Evolutionary conservation across 2,329 filamentous ascomycete genomes (phyloP).

Genomic region (Calonectria honghensis): DNA sequence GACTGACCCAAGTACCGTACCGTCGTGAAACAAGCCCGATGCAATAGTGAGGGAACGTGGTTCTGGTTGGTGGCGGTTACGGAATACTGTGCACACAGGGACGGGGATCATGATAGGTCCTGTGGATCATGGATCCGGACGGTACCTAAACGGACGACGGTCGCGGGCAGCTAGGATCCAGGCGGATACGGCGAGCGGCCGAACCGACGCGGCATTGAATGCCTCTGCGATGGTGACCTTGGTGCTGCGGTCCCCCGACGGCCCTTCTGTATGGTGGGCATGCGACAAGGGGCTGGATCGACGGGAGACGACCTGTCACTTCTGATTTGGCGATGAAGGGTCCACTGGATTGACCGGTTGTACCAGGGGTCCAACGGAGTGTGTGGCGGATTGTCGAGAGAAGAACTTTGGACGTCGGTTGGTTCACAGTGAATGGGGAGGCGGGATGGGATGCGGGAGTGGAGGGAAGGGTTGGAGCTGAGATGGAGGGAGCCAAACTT

Average conservation of each 20-base stretch:
- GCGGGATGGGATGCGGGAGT: slow-evolving; percentile 18
- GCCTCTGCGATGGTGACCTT: slow-evolving; percentile 33
- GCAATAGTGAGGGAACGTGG: slow-evolving; percentile 24
- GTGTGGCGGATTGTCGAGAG: slow-evolving; percentile 35
- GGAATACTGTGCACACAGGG: slow-evolving; percentile 20
- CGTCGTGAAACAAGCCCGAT: slow-evolving; percentile 26
- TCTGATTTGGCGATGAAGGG: slow-evolving; percentile 47
- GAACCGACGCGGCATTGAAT: slow-evolving; percentile 17
- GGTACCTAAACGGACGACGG: slow-evolving; percentile 24
- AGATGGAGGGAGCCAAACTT: slow-evolving; percentile 29
- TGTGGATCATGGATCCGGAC: slow-evolving; percentile 32
- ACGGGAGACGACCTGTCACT: slow-evolving; percentile 48
- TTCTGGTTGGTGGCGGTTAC: slow-evolving; percentile 28
- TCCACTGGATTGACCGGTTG: slow-evolving; percentile 42
- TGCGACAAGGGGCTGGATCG: slow-evolving; percentile 48
- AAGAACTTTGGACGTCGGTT: slow-evolving; percentile 31
- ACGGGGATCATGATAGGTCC: slow-evolving; percentile 24
- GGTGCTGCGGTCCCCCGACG: slow-evolving; percentile 29
- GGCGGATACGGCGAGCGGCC: slow-evolving; percentile 35
- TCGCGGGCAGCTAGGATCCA: slow-evolving; percentile 13
- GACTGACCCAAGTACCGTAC: slow-evolving; percentile 21
- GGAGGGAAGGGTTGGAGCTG: slow-evolving; percentile 26
- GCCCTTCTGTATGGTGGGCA: slow-evolving; percentile 33
- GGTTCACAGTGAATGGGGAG: slow-evolving; percentile 32
- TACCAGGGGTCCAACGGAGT: slow-evolving; percentile 36